Evolutionary conservation across 805 yeast genomes (phyloP), one percentile per base, ranked within the genome.

Genomic region (Lipomyces japonicus): DNA sequence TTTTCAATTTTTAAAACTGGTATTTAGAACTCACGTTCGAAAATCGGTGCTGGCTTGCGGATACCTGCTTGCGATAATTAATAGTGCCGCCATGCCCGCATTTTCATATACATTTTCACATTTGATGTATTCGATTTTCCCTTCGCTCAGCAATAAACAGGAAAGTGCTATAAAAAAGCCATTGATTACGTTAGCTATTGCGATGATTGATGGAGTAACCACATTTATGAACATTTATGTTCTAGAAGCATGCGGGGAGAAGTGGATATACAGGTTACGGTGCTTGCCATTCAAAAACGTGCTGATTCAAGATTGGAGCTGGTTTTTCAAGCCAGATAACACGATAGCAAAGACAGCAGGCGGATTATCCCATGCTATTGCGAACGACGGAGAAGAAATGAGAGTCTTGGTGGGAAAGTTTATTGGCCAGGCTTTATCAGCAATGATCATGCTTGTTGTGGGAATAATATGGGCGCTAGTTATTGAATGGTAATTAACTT

Each of bases 311-410:
- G 76, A 76, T 25, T 58, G 77, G 61, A 54, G 68, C 1, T 86
- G 85, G 81, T 59, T 69, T 68, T 31, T 10, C 7, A 16, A 39
- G 6, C 7, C 9, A 6, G 39, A 39, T 18, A 7, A 12, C 18
- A 18, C 6, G n/a, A n/a, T n/a, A 10, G 16, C 42, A 5, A 22
- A 7, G 2, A 24, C 46, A 1, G 46, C 57, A 6, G 39, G 35
- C 5, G 44, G 43, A 12, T 1, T 48, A 56, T 85, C 12, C 74
- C 82, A 19, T 79, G 95, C 0, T 16, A 57, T 91, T 2, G 71
- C 90, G 75, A 88, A 86, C 63, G 97, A 93, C 63, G 67, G 86
- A 0, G 79, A 96, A 59, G 95, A 88, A 60, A 67, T 86, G 51
- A 74, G 96, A 53, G 67, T 72, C 0, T 67, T 90, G 32, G 74